phyloP scores from a whole-genome alignment of 352 stramenopile genomes.

The Globisporangium orthogonon region DNA sequence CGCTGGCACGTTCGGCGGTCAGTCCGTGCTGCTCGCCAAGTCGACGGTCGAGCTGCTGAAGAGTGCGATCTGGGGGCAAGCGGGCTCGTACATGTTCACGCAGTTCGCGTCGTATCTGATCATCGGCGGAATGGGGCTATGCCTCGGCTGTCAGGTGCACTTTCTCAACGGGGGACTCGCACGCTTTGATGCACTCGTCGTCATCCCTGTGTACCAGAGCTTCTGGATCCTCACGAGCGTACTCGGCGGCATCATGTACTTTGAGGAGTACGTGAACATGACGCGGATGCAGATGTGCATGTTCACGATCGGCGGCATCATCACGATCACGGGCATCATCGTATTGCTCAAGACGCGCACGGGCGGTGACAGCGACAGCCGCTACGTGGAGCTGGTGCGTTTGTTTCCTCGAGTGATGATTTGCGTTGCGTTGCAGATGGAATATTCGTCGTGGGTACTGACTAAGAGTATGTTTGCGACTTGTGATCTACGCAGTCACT shows the following conservation, averaged over 20 bases:
- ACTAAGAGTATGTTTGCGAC: not conserved
- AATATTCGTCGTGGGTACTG: not conserved
- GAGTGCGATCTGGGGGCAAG: conserved; percentile 82
- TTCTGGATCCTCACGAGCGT: conserved; percentile 90
- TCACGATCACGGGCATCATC: conserved; percentile 78
- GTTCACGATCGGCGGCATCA: conserved; percentile 65
- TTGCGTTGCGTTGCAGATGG: not conserved
- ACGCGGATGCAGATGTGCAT: conserved; percentile 67
- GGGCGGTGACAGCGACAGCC: conserved; percentile 11
- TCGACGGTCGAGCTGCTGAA: conserved; percentile 87
- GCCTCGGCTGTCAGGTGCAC: conserved; percentile 76
- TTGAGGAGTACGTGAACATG: conserved; percentile 88
- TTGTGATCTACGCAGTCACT: conserved; percentile 31
- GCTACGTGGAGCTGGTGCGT: conserved; percentile 70
- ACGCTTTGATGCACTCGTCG: conserved; percentile 85
- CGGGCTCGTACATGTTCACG: conserved; percentile 69
- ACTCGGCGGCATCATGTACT: conserved; percentile 90
- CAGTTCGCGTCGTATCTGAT: conserved; percentile 80
- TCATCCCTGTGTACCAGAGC: conserved; percentile 89
- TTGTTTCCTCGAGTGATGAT: too few species aligned
- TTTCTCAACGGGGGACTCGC: conserved; percentile 87
- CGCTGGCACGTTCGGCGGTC: conserved; percentile 84
- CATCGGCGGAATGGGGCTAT: conserved; percentile 52
- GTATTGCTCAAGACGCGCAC: conserved; percentile 63
- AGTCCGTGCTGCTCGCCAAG: conserved; percentile 88